Conservation (phyloP, 441 rosid genomes). For the Capsella rubella region DNA sequence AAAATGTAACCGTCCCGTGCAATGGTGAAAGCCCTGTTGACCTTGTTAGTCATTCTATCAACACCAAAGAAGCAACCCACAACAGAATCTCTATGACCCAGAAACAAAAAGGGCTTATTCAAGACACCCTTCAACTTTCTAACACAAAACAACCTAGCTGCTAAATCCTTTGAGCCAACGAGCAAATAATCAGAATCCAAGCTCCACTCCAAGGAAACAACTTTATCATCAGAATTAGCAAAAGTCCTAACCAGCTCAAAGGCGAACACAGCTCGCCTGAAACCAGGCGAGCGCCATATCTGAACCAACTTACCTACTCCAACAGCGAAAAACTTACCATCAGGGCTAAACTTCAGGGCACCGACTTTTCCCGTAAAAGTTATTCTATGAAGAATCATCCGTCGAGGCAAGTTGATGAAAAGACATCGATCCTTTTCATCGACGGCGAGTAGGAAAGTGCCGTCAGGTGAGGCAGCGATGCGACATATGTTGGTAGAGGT, state of each 20-base stretch:
- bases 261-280: conserved; percentile 71
- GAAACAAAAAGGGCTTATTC: conserved; percentile 77
- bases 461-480: conserved; percentile 83
- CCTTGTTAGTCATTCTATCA: conserved; percentile 60
- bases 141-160: conserved; percentile 78
- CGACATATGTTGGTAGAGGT: conserved; percentile 78
- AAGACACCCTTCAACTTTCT: conserved; percentile 62
- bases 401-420: conserved; percentile 80
- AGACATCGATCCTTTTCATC: conserved; percentile 81
- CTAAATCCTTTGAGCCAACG: conserved; percentile 87
- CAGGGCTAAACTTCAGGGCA: conserved; percentile 73
- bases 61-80: conserved; percentile 93
- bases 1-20: conserved; percentile 82
- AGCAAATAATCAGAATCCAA: conserved; percentile 76
- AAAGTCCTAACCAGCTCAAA: conserved; percentile 82
- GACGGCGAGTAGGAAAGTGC: conserved; percentile 76
- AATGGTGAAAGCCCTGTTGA: conserved; percentile 68
- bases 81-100: conserved; percentile 90
- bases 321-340: conserved; percentile 77
- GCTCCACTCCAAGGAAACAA: conserved; percentile 79
- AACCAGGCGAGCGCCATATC: conserved; percentile 91
- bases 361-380: conserved; percentile 64
- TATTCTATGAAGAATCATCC: conserved; percentile 79
- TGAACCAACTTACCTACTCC: conserved; percentile 59
- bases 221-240: conserved; percentile 75